A percentile compares a stretch with the other conserved stretches of the same genome.
These are phyloP conservation scores for Penicillium crustosum DNA, from an alignment of 2,329 filamentous ascomycete species.

Conservation along the genomic window DNA sequence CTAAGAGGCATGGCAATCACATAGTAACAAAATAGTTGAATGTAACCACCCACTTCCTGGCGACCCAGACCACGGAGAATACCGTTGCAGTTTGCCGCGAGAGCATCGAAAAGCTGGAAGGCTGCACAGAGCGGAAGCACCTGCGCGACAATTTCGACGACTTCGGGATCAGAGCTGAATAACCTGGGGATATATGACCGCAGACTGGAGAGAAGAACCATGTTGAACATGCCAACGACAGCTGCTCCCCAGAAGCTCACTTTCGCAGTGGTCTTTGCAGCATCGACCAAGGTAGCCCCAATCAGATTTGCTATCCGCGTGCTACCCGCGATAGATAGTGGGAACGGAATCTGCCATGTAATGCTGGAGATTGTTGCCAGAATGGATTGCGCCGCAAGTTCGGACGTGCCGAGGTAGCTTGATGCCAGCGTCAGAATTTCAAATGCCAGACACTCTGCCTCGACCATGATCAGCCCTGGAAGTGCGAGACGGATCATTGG, in stretches of 20 bases:
- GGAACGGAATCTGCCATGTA: constrained; percentile 90
- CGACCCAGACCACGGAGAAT: constrained; percentile 82
- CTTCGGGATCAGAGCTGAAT: constrained; percentile 72
- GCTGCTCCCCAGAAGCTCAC: constrained; percentile 69
- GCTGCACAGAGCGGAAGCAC: constrained; percentile 79
- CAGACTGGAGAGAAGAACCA: constrained; percentile 66
- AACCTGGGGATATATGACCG: constrained; percentile 73
- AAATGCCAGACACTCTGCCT: constrained; percentile 90
- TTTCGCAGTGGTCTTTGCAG: constrained; percentile 76
- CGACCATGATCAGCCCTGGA: constrained; percentile 88
- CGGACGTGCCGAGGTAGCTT: constrained; percentile 73
- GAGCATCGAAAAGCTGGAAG: constrained; percentile 85
- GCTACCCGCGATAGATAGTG: constrained; percentile 81
- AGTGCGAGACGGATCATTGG: constrained; percentile 85
- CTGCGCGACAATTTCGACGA: constrained; percentile 65
- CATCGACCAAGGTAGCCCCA: constrained; percentile 76
- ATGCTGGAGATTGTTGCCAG: constrained; percentile 74
- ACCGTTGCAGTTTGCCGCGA: constrained; percentile 78
- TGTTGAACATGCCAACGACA: constrained; percentile 75
- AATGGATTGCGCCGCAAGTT: constrained; percentile 85
- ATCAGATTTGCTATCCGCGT: constrained; percentile 91
- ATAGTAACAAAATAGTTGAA: constrained; percentile 86
- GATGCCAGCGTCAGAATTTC: constrained; percentile 84
- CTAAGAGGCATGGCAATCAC: constrained; percentile 79
- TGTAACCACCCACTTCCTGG: constrained; percentile 86